Conservation (phyloP, 345 rosid species). For the Gossypioides kirkii region DNA sequence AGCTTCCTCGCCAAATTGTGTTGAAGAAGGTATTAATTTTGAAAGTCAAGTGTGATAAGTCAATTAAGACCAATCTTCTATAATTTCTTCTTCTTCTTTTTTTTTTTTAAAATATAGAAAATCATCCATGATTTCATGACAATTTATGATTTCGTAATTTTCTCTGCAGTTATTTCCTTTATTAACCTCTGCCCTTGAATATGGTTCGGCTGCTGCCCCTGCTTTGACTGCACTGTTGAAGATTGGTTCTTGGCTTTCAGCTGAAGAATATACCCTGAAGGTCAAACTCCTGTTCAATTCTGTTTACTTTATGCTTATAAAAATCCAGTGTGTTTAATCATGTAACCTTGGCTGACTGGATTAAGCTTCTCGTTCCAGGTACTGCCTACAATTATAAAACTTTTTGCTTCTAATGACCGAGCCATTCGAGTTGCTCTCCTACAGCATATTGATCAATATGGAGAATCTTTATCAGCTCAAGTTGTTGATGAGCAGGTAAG, state of each 20-base stretch:
- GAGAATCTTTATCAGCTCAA: constrained; percentile 80
- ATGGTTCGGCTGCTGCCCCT: constrained; percentile 95
- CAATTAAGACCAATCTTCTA: constrained; percentile 3
- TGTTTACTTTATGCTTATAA: neutral
- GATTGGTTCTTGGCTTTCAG: constrained; percentile 87
- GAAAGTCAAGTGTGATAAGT: constrained; percentile 19
- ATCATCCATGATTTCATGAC: no score
- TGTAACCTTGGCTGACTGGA: constrained; percentile 12
- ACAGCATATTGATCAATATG: constrained; percentile 95
- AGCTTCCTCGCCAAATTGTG: constrained; percentile 96
- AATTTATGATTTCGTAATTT: constrained; percentile 25
- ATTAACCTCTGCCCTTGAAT: constrained; percentile 94
- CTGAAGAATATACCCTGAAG: constrained; percentile 86
- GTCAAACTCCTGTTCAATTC: constrained; percentile 26
- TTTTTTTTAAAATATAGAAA: no score
- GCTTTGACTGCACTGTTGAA: constrained; percentile 85
- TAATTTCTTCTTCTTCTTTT: neutral
- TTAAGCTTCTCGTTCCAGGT: constrained; percentile 45
- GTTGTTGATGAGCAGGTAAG: constrained; percentile 95
- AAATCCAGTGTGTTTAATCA: neutral
- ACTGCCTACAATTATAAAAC: constrained; percentile 79
- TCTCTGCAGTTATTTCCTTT: constrained; percentile 86
- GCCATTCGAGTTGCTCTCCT: constrained; percentile 87
- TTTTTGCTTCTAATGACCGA: constrained; percentile 88
- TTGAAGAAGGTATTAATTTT: constrained; percentile 66